phyloP scores from a whole-genome alignment of 352 stramenopile species.

The Achlya hypogyna region DNA sequence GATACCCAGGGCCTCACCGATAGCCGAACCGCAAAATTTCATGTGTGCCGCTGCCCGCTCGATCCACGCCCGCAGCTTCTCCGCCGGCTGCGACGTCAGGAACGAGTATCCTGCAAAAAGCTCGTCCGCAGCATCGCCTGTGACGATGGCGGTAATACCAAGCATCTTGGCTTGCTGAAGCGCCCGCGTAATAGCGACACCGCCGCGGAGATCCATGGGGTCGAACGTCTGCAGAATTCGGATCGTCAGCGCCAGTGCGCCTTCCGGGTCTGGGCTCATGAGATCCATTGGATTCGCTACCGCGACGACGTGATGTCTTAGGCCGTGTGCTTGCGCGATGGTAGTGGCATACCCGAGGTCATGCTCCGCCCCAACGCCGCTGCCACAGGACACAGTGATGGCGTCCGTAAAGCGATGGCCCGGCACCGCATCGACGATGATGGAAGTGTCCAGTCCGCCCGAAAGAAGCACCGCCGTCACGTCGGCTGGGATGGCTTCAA shows the following conservation, averaged over 20 bases:
- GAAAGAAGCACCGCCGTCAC: conserved; percentile 41
- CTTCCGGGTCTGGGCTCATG: conserved; percentile 26
- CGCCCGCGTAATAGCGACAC: conserved; percentile 67
- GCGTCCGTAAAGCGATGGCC: conserved; percentile 42
- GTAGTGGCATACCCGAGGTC: conserved; percentile 35
- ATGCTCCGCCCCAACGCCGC: conserved; percentile 22
- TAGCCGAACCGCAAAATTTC: conserved; percentile 66
- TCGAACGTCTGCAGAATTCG: conserved; percentile 53
- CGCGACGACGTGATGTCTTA: conserved; percentile 52
- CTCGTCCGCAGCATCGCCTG: conserved; percentile 79
- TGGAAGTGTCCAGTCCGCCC: conserved; percentile 58
- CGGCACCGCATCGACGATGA: conserved; percentile 44
- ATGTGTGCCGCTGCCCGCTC: conserved; percentile 37
- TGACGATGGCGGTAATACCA: conserved; percentile 59
- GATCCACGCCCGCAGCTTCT: conserved; percentile 56
- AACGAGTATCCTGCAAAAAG: conserved; percentile 85
- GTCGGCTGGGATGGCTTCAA: conserved; percentile 18
- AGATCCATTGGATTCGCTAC: conserved; percentile 45
- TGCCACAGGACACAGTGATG: conserved; percentile 34
- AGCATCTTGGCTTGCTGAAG: conserved; percentile 40
- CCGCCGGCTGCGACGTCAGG: conserved; percentile 51
- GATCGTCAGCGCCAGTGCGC: conserved; percentile 26
- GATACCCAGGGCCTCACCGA: conserved; percentile 55
- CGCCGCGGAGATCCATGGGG: conserved; percentile 82
- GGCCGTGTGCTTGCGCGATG: conserved; percentile 33